Conservation (phyloP, 371 early-diverging fungal species). For the Mucor velutinosus region DNA sequence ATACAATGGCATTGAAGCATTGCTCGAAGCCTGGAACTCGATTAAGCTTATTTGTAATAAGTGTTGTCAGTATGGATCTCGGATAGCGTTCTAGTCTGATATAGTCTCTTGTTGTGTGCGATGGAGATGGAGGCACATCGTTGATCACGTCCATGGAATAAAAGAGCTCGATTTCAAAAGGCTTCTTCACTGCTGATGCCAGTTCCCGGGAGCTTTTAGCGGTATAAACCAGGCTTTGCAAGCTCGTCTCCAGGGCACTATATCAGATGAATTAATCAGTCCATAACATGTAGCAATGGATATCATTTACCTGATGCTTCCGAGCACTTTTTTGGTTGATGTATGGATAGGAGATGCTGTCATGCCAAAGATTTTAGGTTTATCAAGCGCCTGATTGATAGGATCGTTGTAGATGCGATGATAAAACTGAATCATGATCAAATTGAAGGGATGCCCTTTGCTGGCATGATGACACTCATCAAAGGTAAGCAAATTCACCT, state of each 20-base stretch:
- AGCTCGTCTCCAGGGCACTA: slow-evolving; percentile 67
- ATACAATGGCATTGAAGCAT: slow-evolving; percentile 22
- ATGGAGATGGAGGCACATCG: background rate
- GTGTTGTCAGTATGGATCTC: slow-evolving; percentile 39
- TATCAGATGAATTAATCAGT: background rate
- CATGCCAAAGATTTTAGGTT: slow-evolving; percentile 88
- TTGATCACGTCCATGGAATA: slow-evolving; percentile 4
- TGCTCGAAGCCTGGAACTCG: slow-evolving; percentile 32
- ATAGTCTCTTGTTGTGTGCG: slow-evolving; percentile 36
- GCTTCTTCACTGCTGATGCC: slow-evolving; percentile 38
- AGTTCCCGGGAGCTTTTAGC: slow-evolving; percentile 38
- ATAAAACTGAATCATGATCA: slow-evolving; percentile 84
- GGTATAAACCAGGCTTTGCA: slow-evolving; percentile 66
- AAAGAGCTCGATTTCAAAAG: slow-evolving; percentile 29
- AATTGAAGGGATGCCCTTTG: slow-evolving; percentile 78
- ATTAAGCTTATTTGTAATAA: slow-evolving; percentile 37
- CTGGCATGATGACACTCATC: slow-evolving; percentile 92
- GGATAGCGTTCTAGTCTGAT: slow-evolving; percentile 31
- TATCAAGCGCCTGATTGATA: slow-evolving; percentile 24
- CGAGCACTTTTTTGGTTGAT: slow-evolving; percentile 25
- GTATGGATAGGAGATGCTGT: slow-evolving; percentile 82
- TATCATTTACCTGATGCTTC: slow-evolving; percentile 38
- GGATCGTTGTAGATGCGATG: slow-evolving; percentile 29
- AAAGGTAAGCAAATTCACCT: slow-evolving; percentile 81
- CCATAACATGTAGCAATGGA: background rate